Conservation (phyloP, 2,329 filamentous ascomycete species). For the Colletotrichum theobromicola region DNA sequence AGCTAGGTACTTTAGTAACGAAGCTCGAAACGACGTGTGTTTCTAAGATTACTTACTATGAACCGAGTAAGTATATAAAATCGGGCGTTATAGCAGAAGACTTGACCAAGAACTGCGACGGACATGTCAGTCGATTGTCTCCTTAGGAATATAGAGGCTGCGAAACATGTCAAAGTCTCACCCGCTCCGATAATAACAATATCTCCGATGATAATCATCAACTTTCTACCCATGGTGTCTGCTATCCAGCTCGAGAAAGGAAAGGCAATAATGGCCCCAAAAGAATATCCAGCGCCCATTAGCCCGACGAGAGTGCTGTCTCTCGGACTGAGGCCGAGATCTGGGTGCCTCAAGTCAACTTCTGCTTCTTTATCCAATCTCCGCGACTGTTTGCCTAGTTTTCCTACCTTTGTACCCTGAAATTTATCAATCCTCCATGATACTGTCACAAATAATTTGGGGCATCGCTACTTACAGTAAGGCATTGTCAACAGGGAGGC, state of each 20-base stretch:
- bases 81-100: background rate
- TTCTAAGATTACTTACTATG: background rate
- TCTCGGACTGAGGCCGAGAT: background rate
- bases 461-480: background rate
- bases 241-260: background rate
- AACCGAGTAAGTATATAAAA: background rate
- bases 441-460: background rate
- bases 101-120: background rate
- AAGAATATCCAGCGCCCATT: background rate
- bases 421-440: background rate
- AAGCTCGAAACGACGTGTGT: background rate
- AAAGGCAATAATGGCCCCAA: background rate
- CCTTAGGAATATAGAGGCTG: background rate
- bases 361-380: background rate
- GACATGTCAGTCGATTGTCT: background rate
- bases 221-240: background rate
- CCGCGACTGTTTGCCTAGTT: background rate
- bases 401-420: background rate
- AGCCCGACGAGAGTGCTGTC: background rate
- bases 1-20: background rate
- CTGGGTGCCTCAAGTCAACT: background rate
- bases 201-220: background rate
- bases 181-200: background rate
- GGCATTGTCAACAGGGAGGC: background rate
- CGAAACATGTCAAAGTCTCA: background rate